Conservation (phyloP, 495 filamentous ascomycete genomes). For the Aspergillus affinis region DNA sequence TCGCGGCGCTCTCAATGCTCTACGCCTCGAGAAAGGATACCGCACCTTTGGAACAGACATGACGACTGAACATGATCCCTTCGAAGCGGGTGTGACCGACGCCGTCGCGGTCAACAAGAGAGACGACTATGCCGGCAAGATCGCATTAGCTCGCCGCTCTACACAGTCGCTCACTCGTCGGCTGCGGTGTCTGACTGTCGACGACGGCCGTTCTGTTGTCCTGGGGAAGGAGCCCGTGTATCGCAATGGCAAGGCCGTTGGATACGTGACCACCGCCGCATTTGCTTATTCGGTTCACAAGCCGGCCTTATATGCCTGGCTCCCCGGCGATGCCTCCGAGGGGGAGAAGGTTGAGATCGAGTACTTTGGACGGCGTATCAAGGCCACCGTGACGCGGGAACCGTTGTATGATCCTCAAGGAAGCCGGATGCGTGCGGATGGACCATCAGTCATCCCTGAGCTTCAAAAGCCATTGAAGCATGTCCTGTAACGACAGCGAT, state of each 20-base stretch:
- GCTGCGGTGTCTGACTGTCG: slow-evolving; percentile 41
- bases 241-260: slow-evolving; percentile 32
- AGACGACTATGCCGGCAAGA: slow-evolving; percentile 40
- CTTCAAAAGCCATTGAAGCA: slow-evolving; percentile 15
- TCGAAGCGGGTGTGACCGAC: slow-evolving; percentile 42
- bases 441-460: slow-evolving; percentile 6
- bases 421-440: slow-evolving; percentile 8
- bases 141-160: slow-evolving; percentile 29
- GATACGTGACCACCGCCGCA: slow-evolving; percentile 49
- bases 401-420: slow-evolving; percentile 40
- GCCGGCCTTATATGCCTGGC: slow-evolving; percentile 47
- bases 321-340: slow-evolving; percentile 34
- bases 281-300: slow-evolving; percentile 48
- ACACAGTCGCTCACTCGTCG: slow-evolving; percentile 25
- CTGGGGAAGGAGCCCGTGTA: slow-evolving; percentile 54
- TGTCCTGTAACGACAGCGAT: slow-evolving; percentile 3
- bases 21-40: slow-evolving; percentile 50
- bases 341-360: slow-evolving; percentile 45
- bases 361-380: slow-evolving; percentile 46
- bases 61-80: slow-evolving; percentile 50
- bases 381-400: slow-evolving; percentile 39
- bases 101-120: slow-evolving; percentile 37
- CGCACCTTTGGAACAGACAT: slow-evolving; percentile 45
- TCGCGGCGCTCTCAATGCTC: slow-evolving; percentile 46
- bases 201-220: slow-evolving; percentile 46